Evolutionary conservation across 371 early-diverging fungal genomes (phyloP), one percentile per base, ranked within the genome.

Genomic region (Mortierella sp.): DNA sequence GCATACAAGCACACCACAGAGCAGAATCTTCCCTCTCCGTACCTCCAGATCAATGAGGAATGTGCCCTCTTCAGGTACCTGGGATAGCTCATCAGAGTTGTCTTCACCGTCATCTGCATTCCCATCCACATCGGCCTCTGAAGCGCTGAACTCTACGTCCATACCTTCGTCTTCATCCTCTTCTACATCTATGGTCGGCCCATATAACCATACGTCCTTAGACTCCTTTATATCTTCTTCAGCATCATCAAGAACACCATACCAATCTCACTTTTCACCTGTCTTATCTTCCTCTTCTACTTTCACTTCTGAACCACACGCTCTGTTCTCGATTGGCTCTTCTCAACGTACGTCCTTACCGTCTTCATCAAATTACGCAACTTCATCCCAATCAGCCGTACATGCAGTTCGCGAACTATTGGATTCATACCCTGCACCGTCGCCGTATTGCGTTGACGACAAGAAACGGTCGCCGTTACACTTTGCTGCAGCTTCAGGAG

Each of bases 401-500:
- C 75, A 80, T 55, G 80, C 74, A 36, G 80, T 80, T 7, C 74
- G 75, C 8, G 75, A 74, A 47, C 63, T 80, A n/a, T 58, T 80
- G 9, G 80, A 80, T 47, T 80, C 80, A 10, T 74, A 80, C 70
- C 80, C 80, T 1, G 80, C 75, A 16, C 80, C 80, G 0, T 80
- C 80, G 2, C 80, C 80, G 0, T 80, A 80, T 28, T 80, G 80
- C 45, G 80, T 80, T 3, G 80, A 80, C 48, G 80, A 80, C 32
- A 80, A 80, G 69, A 80, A 80, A 15, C 70, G 80, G 1, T 80
- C 80, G 15, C 80, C 80, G 4, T 50, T 80, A 15, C 80, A 80
- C 53, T 80, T 80, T 80, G 80, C 80, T 2, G 80, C 80, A 1
- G 80, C 80, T 9, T 70, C 80, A 10, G 80, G 80, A 47, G 80